These are phyloP conservation scores for Pythium guiyangense DNA, from an alignment of 352 stramenopile species.

Conservation along the genomic window DNA sequence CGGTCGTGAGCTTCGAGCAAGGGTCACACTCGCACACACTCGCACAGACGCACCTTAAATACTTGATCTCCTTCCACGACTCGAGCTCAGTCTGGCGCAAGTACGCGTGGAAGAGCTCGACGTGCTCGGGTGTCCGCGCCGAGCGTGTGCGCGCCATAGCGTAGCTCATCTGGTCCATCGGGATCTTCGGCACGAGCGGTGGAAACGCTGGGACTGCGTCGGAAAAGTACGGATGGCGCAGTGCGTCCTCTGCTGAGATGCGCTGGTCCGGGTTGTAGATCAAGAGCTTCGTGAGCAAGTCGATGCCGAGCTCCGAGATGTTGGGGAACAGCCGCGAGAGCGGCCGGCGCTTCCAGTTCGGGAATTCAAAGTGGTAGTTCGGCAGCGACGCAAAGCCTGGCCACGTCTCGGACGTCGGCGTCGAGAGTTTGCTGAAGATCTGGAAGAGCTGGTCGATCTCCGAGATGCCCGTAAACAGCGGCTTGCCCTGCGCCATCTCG, in stretches of 20 bases:
- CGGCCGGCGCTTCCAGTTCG: slow-evolving; percentile 67
- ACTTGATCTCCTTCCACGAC: slow-evolving; percentile 86
- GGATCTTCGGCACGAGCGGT: slow-evolving; percentile 55
- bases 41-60: slow-evolving; percentile 51
- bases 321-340: slow-evolving; percentile 66
- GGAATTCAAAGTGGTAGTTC: slow-evolving; percentile 94
- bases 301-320: slow-evolving; percentile 67
- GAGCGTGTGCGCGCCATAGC: slow-evolving; percentile 39
- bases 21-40: background rate
- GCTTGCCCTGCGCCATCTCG: slow-evolving; percentile 91
- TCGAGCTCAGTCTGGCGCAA: slow-evolving; percentile 73
- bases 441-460: slow-evolving; percentile 86
- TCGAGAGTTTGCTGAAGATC: slow-evolving; percentile 94
- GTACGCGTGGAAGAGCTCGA: slow-evolving; percentile 77
- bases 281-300: slow-evolving; percentile 71
- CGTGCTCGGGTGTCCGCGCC: slow-evolving; percentile 59
- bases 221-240: slow-evolving; percentile 81
- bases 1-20: background rate
- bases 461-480: slow-evolving; percentile 77
- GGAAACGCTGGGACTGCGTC: slow-evolving; percentile 35
- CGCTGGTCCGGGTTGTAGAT: slow-evolving; percentile 81
- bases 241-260: slow-evolving; percentile 76
- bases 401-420: slow-evolving; percentile 95
- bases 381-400: slow-evolving; percentile 95
- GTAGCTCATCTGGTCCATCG: slow-evolving; percentile 79